These are phyloP conservation scores for Penicillium argentinense DNA, from an alignment of 495 filamentous ascomycete species.

Conservation along the genomic window DNA sequence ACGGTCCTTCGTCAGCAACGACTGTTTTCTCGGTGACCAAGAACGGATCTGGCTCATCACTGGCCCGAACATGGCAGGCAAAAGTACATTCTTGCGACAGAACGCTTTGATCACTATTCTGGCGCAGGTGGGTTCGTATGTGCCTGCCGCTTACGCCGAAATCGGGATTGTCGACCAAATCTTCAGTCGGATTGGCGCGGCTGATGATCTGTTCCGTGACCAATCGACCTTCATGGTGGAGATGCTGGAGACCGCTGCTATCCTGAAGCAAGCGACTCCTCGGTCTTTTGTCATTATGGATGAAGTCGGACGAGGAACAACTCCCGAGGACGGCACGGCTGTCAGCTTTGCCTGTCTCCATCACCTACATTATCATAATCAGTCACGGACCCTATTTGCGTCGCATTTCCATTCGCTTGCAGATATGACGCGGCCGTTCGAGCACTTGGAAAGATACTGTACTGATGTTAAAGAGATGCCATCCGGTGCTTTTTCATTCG, in stretches of 20 bases:
- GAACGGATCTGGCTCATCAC: slow-evolving; percentile 87
- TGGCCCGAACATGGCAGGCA: slow-evolving; percentile 98
- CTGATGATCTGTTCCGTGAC: slow-evolving; percentile 86
- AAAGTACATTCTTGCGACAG: slow-evolving; percentile 91
- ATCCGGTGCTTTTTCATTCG: slow-evolving; percentile 72
- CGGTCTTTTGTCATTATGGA: slow-evolving; percentile 96
- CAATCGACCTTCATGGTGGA: slow-evolving; percentile 91
- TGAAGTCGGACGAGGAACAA: slow-evolving; percentile 92
- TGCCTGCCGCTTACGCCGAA: slow-evolving; percentile 81
- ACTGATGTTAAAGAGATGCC: slow-evolving; percentile 78
- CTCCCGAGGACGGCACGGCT: slow-evolving; percentile 84
- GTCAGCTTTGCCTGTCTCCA: slow-evolving; percentile 86
- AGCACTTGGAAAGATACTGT: slow-evolving; percentile 76
- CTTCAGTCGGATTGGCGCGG: slow-evolving; percentile 88
- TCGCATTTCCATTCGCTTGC: slow-evolving; percentile 90
- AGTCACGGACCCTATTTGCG: slow-evolving; percentile 82
- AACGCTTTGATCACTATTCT: slow-evolving; percentile 93
- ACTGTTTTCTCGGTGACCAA: slow-evolving; percentile 70
- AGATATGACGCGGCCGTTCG: slow-evolving; percentile 68
- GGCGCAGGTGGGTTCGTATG: slow-evolving; percentile 87
- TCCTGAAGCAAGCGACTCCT: slow-evolving; percentile 50
- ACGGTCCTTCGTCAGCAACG: slow-evolving; percentile 79
- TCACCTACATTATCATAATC: slow-evolving; percentile 74
- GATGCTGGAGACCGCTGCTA: slow-evolving; percentile 55
- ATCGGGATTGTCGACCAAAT: slow-evolving; percentile 89